Percentiles rank a stretch among this genome's conserved stretches.
Evolutionary conservation across 2,329 filamentous ascomycete species (phyloP).

Genomic region (Trichophyton mentagrophytes): DNA sequence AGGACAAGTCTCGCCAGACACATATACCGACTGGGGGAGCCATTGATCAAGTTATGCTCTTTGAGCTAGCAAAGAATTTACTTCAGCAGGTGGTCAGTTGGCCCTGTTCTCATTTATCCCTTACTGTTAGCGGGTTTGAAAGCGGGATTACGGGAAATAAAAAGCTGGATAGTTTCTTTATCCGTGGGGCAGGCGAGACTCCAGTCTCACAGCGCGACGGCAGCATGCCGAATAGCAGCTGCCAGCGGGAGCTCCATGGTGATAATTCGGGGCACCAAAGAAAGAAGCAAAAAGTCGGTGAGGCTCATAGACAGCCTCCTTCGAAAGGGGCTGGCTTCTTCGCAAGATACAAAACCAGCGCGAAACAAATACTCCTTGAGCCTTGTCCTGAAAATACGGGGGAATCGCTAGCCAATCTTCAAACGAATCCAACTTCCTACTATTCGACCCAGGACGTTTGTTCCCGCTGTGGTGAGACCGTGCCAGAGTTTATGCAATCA

Average conservation of each 20-base stretch:
- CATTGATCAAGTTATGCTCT: slow-evolving; percentile 59
- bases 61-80: slow-evolving; percentile 62
- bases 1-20: slow-evolving; percentile 60
- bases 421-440: neutral
- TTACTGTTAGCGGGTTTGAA: slow-evolving; percentile 86
- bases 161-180: slow-evolving; percentile 75
- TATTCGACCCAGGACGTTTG: slow-evolving; percentile 33
- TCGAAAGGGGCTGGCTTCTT: neutral
- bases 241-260: neutral
- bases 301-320: neutral
- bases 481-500: slow-evolving; percentile 47
- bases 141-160: slow-evolving; percentile 72
- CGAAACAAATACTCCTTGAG: neutral
- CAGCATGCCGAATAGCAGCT: neutral
- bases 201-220: neutral
- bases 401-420: neutral
- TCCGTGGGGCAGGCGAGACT: slow-evolving; percentile 34
- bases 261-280: neutral
- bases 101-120: slow-evolving; percentile 81
- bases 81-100: slow-evolving; percentile 67
- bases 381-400: neutral
- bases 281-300: neutral
- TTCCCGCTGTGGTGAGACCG: slow-evolving; percentile 49
- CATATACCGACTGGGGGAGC: slow-evolving; percentile 64
- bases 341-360: neutral